phyloP scores from a whole-genome alignment of 2,329 filamentous ascomycete genomes.

The Colletotrichum spinosum region DNA sequence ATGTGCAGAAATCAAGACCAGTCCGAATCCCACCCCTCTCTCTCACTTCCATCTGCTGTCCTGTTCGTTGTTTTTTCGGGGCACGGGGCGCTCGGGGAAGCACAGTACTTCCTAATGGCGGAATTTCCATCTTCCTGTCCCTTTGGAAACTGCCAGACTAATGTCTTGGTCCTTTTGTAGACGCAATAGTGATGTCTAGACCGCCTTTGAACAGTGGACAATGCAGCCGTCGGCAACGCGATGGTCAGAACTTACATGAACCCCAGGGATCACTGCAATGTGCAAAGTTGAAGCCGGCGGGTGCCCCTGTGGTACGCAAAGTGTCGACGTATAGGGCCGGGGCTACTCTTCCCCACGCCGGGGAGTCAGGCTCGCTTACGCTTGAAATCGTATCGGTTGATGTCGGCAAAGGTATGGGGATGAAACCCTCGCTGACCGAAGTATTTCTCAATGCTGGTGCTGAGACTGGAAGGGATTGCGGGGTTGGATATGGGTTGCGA shows the following conservation, averaged over 20 bases:
- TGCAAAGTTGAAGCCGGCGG: slow-evolving; percentile 31
- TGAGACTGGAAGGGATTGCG: slow-evolving; percentile 25
- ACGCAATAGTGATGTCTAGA: slow-evolving; percentile 10
- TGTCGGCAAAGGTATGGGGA: slow-evolving; percentile 37
- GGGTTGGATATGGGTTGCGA: slow-evolving; percentile 16
- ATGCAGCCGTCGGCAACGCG: slow-evolving; percentile 6
- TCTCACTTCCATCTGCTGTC: not conserved
- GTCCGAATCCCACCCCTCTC: not conserved
- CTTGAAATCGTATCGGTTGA: not conserved
- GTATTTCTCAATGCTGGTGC: slow-evolving; percentile 14
- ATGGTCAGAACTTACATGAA: not conserved
- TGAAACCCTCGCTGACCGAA: slow-evolving; percentile 24
- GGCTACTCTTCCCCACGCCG: slow-evolving; percentile 13
- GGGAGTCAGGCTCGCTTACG: not conserved
- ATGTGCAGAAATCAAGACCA: not conserved
- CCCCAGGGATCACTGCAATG: slow-evolving; percentile 6
- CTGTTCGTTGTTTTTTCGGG: not conserved
- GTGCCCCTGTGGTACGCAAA: not conserved
- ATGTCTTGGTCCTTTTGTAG: not conserved
- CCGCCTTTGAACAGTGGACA: not conserved
- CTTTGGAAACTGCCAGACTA: not conserved
- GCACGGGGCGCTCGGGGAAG: not conserved
- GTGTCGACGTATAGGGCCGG: slow-evolving; percentile 21
- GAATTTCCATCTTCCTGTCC: slow-evolving; percentile 1
- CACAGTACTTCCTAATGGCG: slow-evolving; percentile 4